A percentile compares a stretch with the other conserved stretches of the same genome.
Evolutionary conservation across 78 protist species (phyloP).

Genomic region (Emiliania huxleyi): DNA sequence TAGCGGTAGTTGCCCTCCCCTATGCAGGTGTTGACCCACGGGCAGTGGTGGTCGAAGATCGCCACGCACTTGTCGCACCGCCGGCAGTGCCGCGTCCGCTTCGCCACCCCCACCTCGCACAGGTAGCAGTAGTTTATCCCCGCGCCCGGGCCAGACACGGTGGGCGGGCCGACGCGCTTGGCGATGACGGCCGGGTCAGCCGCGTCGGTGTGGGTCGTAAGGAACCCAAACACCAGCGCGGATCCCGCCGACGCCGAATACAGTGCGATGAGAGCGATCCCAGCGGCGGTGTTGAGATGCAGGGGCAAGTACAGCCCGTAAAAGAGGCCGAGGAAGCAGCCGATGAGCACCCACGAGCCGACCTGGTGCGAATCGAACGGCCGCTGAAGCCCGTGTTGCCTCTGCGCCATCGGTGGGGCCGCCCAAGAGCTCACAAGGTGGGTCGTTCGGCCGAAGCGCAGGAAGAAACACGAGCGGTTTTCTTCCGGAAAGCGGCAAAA

Average conservation of each 20-base stretch:
- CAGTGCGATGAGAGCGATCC: background rate
- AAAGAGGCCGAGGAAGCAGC: background rate
- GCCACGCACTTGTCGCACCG: conserved; percentile 64
- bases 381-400: background rate
- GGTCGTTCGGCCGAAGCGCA: too few species aligned
- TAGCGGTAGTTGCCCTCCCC: conserved; percentile 63
- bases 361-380: background rate
- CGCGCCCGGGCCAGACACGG: background rate
- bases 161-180: background rate
- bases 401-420: too few species aligned
- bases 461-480: too few species aligned
- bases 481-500: too few species aligned
- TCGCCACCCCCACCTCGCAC: background rate
- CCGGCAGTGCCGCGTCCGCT: background rate
- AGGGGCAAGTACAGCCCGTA: background rate
- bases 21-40: conserved; percentile 67
- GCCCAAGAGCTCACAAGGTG: too few species aligned
- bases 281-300: background rate
- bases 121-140: background rate
- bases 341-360: background rate
- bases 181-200: background rate
- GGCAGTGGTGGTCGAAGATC: conserved; percentile 74
- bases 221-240: background rate
- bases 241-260: background rate
- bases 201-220: background rate